Base-by-base conservation (phyloP, 306 rosid genomes). In the Lotus japonicus region DNA sequence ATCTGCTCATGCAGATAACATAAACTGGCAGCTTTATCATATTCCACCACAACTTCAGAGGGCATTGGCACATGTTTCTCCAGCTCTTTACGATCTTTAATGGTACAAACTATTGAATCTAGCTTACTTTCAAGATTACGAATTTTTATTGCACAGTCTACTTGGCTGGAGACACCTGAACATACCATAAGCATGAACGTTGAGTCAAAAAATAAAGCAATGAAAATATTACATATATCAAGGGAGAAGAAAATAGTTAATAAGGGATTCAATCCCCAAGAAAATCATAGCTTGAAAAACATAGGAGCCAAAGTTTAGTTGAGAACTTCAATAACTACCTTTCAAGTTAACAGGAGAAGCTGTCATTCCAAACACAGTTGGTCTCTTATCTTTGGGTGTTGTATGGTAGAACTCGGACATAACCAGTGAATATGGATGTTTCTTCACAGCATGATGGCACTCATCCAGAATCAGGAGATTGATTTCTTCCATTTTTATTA, bases 331-430 rank as follows among this genome's bases (percentile, higher is more conserved):
- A 54, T 11, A 71, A 77, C 26, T 76, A 94, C 99, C 99, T 80
- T 94, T 94, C 61, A 94, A 84, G 68, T 94, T 94, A 69, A 94
- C 99, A 50, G 99, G 99, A 71, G 97, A 94, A 71, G 99, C 99
- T 57, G 99, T 94, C 99, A 94, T 94, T 81, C 99, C 99, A 82
- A 94, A 94, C 45, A 94, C 85, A 70, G 89, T 64, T 26, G 99
- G 99, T 55, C 99, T 88, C 83, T 82, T 90, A 74, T 90, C 89
- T 82, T 86, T 94, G 23, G 92, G 76, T 16, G 97, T 88, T 53
- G 89, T 90, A 83, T 94, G 99, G 86, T 94, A 94, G 86, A 94
- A 94, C 85, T 94, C 99, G 2, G 99, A 94, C 99, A 94, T 94
- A 77, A 94, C 97, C 71, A 94, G 77, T 5, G 97, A 94, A 84